Base-by-base conservation (phyloP, 1,284 basidiomycete genomes). In the Leccinum ponderosum region DNA sequence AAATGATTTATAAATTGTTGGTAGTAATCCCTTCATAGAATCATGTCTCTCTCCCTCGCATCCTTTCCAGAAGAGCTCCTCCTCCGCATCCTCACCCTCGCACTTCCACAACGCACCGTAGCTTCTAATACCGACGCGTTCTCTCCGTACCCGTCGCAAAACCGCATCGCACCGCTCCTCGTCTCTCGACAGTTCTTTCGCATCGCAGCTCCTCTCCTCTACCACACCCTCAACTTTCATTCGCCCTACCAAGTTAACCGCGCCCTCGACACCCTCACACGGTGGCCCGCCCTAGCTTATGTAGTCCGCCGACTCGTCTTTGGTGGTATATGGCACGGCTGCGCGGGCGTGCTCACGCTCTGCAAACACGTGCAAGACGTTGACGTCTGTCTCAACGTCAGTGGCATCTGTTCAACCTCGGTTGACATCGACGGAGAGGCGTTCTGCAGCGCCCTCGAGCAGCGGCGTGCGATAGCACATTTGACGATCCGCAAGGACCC, bases 61-160 rank as follows among this genome's bases (percentile, higher is more conserved):
- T 68, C 72, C 48, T 77, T 85, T 59, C 85, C 84, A 6, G 84
- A 86, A 74, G 85, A 86, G 67, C 75, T 86, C 63, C 73, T 86
- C 59, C 80, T 81, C 60, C 79, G 78, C 61, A 82, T 86, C 63
- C 77, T 86, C 60, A 63, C 74, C 15, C 70, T 82, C 57, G 58
- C 74, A 11, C 62, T 71, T 42, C 67, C 66, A 7, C 65, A 69
- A 7, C 73, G 69, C 33, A 8, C n/a, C 4, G 4, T 9, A 42
- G 72, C 76, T 11, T 47, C 76, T 11, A 44, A 70, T 4, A 77
- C 76, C 73, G 74, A 78, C 47, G 62, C 56, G 17, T 68, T 66
- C 55, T 60, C 63, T 52, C 61, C 57, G 31, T 58, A 64, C 51
- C 58, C 62, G 20, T 57, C 56, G 29, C 57, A 66, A 60, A 60